Base-by-base conservation (phyloP, 2,329 filamentous ascomycete genomes). In the Aspergillus ibericus region DNA sequence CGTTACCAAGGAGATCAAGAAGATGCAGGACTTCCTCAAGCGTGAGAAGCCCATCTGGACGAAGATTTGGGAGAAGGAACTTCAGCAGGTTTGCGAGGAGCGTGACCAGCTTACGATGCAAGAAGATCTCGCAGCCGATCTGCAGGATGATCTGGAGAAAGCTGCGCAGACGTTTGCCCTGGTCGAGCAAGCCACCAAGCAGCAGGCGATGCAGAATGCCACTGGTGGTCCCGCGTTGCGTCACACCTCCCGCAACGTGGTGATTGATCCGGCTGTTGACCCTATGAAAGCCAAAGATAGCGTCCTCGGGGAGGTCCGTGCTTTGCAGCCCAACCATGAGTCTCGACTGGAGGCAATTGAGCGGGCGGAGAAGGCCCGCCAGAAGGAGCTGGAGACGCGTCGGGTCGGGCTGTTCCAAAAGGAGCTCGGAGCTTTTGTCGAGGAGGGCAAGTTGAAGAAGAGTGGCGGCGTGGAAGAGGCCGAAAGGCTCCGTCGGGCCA, bases 11-110 rank as follows among this genome's bases (percentile, higher is more conserved):
- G 93, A 97, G 70, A 86, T 99, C 62, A 95, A 91, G 83, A 93
- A 91, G 78, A 89, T 99, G 84, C 91, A 96, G 72, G 93, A 96
- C 15, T 96, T 90, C 80, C 85, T 99, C 78, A 88, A 88, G 68
- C 85, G 86, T 48, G 95, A 99, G 83, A 96, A 96, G 76, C 95
- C 95, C 0, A 82, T 97, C 58, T 99, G 95, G 93, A 97, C 92
- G 55, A 97, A 97, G 85, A 96, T 98, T 64, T 99, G 95, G 95
- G 93, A 98, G 83, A 93, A 96, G 77, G 93, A 98, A 75, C 82
- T 99, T 47, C 92, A 98, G 75, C 88, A 93, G 53, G 93, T 99
- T 2, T 98, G 95, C 78, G 92, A 96, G 73, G 95, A 97, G 70
- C 88, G 93, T 65, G 93, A 98, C 71, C 88, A 97, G 75, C 85